Evolutionary conservation across 2,329 filamentous ascomycete species (phyloP).

Genomic region (Aspergillus ochraceus): DNA sequence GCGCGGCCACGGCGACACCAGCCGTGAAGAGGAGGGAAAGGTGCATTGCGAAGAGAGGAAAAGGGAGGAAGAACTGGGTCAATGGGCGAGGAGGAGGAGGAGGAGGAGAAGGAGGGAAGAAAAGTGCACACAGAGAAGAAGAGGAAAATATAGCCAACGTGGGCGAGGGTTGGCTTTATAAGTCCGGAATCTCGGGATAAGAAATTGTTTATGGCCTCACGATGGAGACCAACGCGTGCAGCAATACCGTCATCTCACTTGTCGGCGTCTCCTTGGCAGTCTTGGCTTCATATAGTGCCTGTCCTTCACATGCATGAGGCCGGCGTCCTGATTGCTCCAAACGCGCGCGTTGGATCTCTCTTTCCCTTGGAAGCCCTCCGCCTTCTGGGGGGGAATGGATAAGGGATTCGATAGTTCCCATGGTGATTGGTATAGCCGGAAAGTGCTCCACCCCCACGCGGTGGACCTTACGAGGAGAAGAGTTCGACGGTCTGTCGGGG

Average conservation of each 20-base stretch:
- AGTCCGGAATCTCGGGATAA: no score
- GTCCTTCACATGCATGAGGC: background rate
- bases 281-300: background rate
- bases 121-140: no score
- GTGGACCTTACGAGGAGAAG: background rate
- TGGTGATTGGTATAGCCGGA: background rate
- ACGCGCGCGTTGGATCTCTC: no score
- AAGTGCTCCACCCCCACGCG: background rate
- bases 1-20: slow-evolving; percentile 13
- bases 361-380: no score
- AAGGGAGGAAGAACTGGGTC: background rate
- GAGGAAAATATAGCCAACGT: no score
- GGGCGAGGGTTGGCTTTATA: background rate
- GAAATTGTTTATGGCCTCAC: no score
- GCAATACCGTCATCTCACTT: background rate
- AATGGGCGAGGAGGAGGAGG: background rate
- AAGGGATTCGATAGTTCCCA: background rate
- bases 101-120: background rate
- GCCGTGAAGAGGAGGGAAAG: slow-evolving; percentile 12
- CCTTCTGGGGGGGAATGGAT: background rate
- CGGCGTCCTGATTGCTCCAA: background rate
- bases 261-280: background rate
- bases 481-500: background rate
- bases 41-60: slow-evolving; percentile 8
- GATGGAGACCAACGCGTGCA: background rate